Evolutionary conservation across 805 yeast genomes (phyloP), one percentile per base, ranked within the genome.

Genomic region (Yarrowia sp.): DNA sequence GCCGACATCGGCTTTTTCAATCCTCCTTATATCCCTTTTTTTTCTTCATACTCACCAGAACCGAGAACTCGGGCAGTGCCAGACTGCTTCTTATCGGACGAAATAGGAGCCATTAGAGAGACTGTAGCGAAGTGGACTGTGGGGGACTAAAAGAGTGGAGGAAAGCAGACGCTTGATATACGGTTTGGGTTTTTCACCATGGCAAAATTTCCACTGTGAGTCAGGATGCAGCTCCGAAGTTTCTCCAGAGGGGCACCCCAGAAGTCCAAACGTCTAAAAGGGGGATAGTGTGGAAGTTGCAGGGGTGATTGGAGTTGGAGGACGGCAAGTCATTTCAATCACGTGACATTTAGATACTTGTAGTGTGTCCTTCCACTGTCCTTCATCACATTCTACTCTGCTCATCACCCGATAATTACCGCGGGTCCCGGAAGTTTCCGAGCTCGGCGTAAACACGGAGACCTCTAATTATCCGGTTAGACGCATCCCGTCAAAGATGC

Each of bases 21-120:
- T 10, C 43, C 18, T 39, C 22, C 15, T 6, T 13, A 15, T 15
- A 2, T 8, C 38, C 38, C n/a, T n/a, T n/a, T n/a, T n/a, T n/a
- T n/a, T n/a, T 4, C 13, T 2, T 35, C 8, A 4, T 55, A 67
- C 75, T 22, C 69, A 73, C 75, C 76, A n/a, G 98, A 93, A 53
- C 99, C 99, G 51, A 95, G 81, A 47, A 93, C 87, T 77, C 98
- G 86, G 72, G 99, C 96, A 53, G 81, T 70, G 65, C 90, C 98
- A 55, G 96, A 87, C 79, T 93, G 92, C 82, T 87, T 91, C 74
- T 91, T 95, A 78, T 79, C 77, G 36, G 72, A 66, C 8, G 75
- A 58, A 42, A 73, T 67, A 43, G 74, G 68, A 42, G 76, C 64
- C 64, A 58, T 58, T 42, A 11, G 47, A 43, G n/a, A 9, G 58